Evolutionary conservation across 2,329 filamentous ascomycete genomes (phyloP).

Genomic region (Aspergillus caelatus): DNA sequence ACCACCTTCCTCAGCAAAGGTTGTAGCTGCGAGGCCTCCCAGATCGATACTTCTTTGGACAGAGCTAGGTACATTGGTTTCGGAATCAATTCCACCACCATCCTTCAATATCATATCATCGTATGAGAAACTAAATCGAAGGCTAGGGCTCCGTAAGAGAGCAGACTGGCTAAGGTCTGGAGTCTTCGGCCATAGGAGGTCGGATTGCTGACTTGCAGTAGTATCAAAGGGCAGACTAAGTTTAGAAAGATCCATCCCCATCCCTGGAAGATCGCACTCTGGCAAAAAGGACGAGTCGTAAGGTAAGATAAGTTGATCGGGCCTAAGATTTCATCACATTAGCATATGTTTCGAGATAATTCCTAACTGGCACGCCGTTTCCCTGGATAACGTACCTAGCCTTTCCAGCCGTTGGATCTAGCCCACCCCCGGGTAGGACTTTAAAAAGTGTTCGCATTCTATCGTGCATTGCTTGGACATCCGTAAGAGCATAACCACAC

Average conservation of each 20-base stretch:
- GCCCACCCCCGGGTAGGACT: conserved; percentile 58
- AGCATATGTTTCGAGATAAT: neutral
- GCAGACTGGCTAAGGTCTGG: conserved; percentile 34
- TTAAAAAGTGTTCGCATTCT: conserved; percentile 71
- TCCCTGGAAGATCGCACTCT: conserved; percentile 62
- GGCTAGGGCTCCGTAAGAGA: conserved; percentile 26
- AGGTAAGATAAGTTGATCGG: conserved; percentile 72
- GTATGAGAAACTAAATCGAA: conserved; percentile 53
- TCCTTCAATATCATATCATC: conserved; percentile 44
- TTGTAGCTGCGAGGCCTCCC: conserved; percentile 25
- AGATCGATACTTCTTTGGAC: conserved; percentile 34
- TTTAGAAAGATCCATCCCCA: conserved; percentile 57
- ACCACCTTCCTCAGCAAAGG: conserved; percentile 47
- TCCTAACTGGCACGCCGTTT: neutral
- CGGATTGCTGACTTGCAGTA: conserved; percentile 34
- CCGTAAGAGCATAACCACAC: conserved; percentile 79
- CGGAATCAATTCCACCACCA: conserved; percentile 42
- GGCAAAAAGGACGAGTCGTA: conserved; percentile 84
- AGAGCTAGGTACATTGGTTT: conserved; percentile 46
- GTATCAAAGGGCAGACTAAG: conserved; percentile 43
- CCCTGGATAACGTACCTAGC: conserved; percentile 58
- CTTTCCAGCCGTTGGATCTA: conserved; percentile 73
- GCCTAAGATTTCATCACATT: conserved; percentile 52
- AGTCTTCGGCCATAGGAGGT: conserved; percentile 37
- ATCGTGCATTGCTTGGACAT: conserved; percentile 74